Evolutionary conservation across 352 stramenopile genomes (phyloP), one percentile per base, ranked within the genome.

Genomic region (Aphanomyces euteiches): DNA sequence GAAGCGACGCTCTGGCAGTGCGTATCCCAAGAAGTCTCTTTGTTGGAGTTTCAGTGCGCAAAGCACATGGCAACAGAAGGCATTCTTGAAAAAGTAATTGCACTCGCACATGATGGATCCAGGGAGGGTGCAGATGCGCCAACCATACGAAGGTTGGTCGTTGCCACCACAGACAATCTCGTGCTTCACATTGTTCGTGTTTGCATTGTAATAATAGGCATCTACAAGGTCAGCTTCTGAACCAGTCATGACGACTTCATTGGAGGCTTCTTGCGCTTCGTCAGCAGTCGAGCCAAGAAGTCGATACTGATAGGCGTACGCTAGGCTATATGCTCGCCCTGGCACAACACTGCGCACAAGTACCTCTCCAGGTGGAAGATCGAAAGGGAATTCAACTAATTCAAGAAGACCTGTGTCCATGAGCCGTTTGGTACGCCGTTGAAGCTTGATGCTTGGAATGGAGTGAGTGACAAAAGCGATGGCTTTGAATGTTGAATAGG

Each of bases 1-100:
- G 28, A 28, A 28, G 28, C 28, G 28, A 28, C 28, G n/a, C 28
- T 28, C 28, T 28, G 28, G 28, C 28, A 28, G 28, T 28, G 28
- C 28, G 28, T 28, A 28, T 28, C 28, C 28, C 28, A 28, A 28
- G 28, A 28, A 28, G 2, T 28, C 28, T 28, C 28, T 28, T 28
- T 28, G 28, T 28, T 53, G 45, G 13, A 53, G 45, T 53, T n/a
- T 19, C 28, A 28, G 28, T 28, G 28, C 28, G 28, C 28, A 28
- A 28, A 28, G 28, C 28, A 28, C 28, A 28, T 28, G 43, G 17
- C 43, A 50, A n/a, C 43, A 50, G 17, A 50, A 50, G 10, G 10
- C 43, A 50, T 50, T 50, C 43, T 50, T 50, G 43, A 50, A 50
- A 28, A 28, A 28, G 43, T 50, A 50, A n/a, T 50, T 50, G 43